Base-by-base conservation (phyloP, 2,329 filamentous ascomycete species). In the Talaromyces sp. region DNA sequence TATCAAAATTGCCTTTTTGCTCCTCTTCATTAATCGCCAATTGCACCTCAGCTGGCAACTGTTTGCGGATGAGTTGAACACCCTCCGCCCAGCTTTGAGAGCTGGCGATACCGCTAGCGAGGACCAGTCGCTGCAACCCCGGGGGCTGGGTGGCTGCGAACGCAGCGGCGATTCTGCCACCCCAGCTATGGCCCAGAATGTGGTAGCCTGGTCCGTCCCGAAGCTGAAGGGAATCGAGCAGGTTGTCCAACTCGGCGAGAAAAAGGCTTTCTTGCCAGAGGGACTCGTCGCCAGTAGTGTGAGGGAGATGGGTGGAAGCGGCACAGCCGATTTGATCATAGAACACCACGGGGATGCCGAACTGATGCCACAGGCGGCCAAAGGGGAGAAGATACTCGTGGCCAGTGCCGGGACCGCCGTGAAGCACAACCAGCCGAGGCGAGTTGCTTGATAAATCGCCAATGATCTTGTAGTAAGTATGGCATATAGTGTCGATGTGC, bases 401-500 rank as follows among this genome's bases (percentile, higher is more conserved):
- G n/a, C 52, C 52, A 54, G 52, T 54, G 52, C 52, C 52, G 19
- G 52, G 52, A 54, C 52, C 52, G 8, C 52, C 52, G 29, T 54
- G 52, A 35, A 38, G 52, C 17, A 54, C 52, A 54, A 54, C 29
- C n/a, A 54, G 52, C 27, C 52, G 52, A 17, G 52, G 52, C 27
- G 52, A 54, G 10, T 31, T 31, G 29, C 52, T 54, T 35, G 52
- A 38, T 14, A 54, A 35, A 54, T 35, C 29, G 11, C 52, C 52
- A 54, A 54, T 54, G 29, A 54, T 54, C 29, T 54, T 54, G 52
- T 54, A 54, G 29, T 54, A 54, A 11, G 29, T 54, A 19, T 54
- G 52, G 13, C 52, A 54, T 54, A 29, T 29, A 5, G 52, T 54
- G 29, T 54, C 29, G 17, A 54, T 24, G 2, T 35, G 52, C 26